These are phyloP conservation scores for Stephanodiscus minutulus DNA, from an alignment of 108 stramenopile species.

Conservation along the genomic window DNA sequence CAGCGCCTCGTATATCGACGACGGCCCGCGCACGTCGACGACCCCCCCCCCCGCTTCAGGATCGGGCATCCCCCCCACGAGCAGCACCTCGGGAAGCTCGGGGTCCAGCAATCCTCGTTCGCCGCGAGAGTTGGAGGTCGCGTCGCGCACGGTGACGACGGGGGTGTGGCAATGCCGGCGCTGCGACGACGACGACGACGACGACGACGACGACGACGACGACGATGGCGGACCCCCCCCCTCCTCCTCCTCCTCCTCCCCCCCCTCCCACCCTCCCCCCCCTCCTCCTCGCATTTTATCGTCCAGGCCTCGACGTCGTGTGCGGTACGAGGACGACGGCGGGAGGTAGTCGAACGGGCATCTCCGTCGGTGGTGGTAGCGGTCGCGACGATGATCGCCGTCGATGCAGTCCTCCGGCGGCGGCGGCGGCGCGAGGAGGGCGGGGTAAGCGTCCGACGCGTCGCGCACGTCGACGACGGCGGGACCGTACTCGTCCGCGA, in stretches of 20 bases:
- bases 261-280: neutral
- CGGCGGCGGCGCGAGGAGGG: neutral
- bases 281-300: neutral
- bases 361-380: neutral
- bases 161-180: conserved; percentile 22
- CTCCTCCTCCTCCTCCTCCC: neutral
- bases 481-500: conserved; percentile 8
- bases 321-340: neutral
- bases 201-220: neutral
- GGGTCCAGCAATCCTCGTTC: neutral
- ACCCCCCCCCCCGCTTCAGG: neutral
- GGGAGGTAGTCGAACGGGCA: conserved; percentile 7
- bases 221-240: neutral
- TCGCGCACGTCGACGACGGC: conserved; percentile 9
- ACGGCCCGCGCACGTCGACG: conserved; percentile 19
- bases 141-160: conserved; percentile 31
- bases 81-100: conserved; percentile 17
- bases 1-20: conserved; percentile 20
- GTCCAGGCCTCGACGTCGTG: no score
- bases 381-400: no score
- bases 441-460: conserved; percentile 12
- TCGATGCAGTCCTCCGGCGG: neutral
- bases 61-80: conserved; percentile 19
- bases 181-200: neutral
- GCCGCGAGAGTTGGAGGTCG: conserved; percentile 10